These are phyloP conservation scores for Thielaviopsis cerberus DNA, from an alignment of 2,329 filamentous ascomycete genomes.

Conservation along the genomic window DNA sequence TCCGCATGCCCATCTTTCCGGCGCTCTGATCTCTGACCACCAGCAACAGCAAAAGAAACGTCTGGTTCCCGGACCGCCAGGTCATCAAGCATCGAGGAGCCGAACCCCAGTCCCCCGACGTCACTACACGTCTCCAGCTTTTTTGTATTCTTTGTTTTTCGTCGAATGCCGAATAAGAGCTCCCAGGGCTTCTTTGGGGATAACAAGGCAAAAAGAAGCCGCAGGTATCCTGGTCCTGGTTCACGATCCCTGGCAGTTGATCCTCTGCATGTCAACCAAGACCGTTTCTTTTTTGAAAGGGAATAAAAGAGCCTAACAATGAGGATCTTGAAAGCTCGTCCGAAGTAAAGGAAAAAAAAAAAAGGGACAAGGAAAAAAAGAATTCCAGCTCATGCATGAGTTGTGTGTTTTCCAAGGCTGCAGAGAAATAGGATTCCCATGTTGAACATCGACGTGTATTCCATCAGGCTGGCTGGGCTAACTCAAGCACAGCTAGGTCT, in stretches of 20 bases:
- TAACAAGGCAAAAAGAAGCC: neutral
- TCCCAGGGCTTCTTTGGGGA: no score
- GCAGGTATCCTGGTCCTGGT: neutral
- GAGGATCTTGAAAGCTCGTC: neutral
- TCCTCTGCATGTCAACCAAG: neutral
- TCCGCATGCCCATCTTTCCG: no score
- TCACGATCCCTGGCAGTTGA: neutral
- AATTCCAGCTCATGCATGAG: neutral
- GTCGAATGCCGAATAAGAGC: no score
- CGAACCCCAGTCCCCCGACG: neutral
- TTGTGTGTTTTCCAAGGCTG: neutral
- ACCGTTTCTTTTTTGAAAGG: neutral
- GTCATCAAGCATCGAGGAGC: neutral
- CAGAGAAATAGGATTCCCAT: neutral
- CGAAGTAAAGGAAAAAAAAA: neutral
- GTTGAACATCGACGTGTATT: neutral
- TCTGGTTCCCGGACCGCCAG: neutral
- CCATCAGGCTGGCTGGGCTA: neutral
- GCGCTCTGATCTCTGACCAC: no score
- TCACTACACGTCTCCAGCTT: no score
- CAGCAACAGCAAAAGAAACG: neutral
- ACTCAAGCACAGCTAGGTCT: neutral
- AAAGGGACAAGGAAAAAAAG: neutral
- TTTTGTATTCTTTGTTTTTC: neutral
- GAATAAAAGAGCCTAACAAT: neutral